Conservation (phyloP, 306 rosid species). For the Inga leiocalycina region DNA sequence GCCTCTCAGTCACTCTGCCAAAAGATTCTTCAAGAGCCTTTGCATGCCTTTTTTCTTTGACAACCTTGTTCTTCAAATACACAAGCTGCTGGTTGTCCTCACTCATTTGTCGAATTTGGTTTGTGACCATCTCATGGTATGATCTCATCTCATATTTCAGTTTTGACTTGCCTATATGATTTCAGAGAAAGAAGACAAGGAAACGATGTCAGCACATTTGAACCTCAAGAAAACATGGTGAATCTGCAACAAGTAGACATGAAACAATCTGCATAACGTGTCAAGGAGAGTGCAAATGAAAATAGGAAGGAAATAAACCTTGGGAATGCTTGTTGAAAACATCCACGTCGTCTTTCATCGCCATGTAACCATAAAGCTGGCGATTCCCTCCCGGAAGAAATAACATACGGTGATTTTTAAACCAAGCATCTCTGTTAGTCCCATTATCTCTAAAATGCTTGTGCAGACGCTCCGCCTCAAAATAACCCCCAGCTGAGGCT, state of each 20-base stretch:
- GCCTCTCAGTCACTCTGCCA: conserved; percentile 44
- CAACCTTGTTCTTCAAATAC: conserved; percentile 47
- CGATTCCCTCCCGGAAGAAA: conserved; percentile 62
- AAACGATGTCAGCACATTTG: neutral
- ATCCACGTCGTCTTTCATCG: conserved; percentile 63
- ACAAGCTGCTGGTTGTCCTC: conserved; percentile 65
- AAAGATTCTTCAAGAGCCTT: conserved; percentile 51
- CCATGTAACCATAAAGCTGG: conserved; percentile 76
- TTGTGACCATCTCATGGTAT: conserved; percentile 67
- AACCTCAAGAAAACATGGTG: neutral
- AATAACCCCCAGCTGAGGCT: conserved; percentile 74
- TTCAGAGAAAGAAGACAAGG: conserved; percentile 6
- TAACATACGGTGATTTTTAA: conserved; percentile 32
- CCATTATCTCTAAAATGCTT: conserved; percentile 66
- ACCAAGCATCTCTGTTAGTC: conserved; percentile 64
- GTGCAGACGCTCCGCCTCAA: conserved; percentile 73
- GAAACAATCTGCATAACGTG: no score
- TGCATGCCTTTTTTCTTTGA: conserved; percentile 39
- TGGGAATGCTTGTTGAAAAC: conserved; percentile 61
- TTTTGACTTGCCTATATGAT: conserved; percentile 58
- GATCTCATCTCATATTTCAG: conserved; percentile 69
- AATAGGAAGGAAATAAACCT: conserved; percentile 41
- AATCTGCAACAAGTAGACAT: neutral
- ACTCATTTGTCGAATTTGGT: conserved; percentile 66
- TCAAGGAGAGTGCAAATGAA: neutral